Conservation (phyloP, 164 flowering plant genomes). For the Aristolochia contorta region DNA sequence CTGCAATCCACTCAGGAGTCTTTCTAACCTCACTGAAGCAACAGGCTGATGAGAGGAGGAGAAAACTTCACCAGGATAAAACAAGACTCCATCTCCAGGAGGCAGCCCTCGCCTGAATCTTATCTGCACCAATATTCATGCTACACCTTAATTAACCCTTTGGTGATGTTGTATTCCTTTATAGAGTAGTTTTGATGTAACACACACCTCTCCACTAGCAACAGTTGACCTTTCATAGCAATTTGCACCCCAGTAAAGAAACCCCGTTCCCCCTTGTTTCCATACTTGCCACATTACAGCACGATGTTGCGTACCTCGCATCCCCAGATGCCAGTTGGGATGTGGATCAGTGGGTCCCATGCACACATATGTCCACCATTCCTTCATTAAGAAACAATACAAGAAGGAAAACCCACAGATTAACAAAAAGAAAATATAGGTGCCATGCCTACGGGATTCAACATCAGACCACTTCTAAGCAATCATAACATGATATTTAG, state of each 20-base stretch:
- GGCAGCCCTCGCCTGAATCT: slow-evolving; percentile 92
- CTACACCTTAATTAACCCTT: neutral
- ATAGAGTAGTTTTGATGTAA: neutral
- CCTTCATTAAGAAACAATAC: slow-evolving; percentile 31
- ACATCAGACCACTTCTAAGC: no score
- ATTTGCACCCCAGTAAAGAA: slow-evolving; percentile 95
- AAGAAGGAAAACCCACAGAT: no score
- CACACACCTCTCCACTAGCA: slow-evolving; percentile 83
- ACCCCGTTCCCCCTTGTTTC: slow-evolving; percentile 96
- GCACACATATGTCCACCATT: slow-evolving; percentile 99
- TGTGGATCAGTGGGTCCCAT: slow-evolving; percentile 98
- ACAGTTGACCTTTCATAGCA: slow-evolving; percentile 93
- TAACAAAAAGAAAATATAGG: no score
- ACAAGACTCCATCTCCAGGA: slow-evolving; percentile 94
- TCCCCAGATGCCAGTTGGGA: slow-evolving; percentile 98
- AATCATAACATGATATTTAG: no score
- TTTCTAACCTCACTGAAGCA: slow-evolving; percentile 83
- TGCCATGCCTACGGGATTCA: no score
- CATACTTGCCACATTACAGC: slow-evolving; percentile 99
- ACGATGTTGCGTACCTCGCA: slow-evolving; percentile 98
- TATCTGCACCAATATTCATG: slow-evolving; percentile 39
- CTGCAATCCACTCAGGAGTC: slow-evolving; percentile 91
- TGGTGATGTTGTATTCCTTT: neutral
- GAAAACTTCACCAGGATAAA: slow-evolving; percentile 93
- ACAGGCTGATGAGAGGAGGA: slow-evolving; percentile 66